Evolutionary conservation across 257 asterid species (phyloP).

Genomic region (Anisodus acutangulus): DNA sequence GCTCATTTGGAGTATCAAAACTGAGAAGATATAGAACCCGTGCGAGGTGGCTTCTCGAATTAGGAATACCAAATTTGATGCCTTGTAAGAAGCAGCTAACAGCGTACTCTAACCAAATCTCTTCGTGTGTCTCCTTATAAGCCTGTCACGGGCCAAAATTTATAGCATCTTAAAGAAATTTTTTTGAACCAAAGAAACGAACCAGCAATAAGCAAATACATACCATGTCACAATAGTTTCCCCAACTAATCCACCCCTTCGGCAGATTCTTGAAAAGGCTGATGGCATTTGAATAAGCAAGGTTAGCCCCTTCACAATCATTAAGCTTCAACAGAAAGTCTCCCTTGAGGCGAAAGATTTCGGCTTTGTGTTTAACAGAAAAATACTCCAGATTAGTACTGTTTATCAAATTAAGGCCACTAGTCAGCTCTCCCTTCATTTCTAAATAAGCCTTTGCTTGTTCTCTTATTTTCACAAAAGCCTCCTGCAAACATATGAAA

Average conservation of each 20-base stretch:
- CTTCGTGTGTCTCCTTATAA: conserved; percentile 88
- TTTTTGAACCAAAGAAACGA: background rate
- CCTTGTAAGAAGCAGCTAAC: conserved; percentile 99
- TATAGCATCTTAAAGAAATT: conserved; percentile 28
- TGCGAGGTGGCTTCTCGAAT: conserved; percentile 96
- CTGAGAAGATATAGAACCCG: conserved; percentile 96
- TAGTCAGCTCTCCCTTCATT: conserved; percentile 97
- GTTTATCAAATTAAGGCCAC: conserved; percentile 91
- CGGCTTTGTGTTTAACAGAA: conserved; percentile 94
- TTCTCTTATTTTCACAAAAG: conserved; percentile 94
- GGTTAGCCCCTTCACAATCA: conserved; percentile 97
- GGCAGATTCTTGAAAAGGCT: conserved; percentile 93
- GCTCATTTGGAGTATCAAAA: conserved; percentile 91
- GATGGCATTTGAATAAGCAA: conserved; percentile 88
- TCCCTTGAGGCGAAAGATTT: conserved; percentile 92
- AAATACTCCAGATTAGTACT: conserved; percentile 96
- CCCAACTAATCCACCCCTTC: conserved; percentile 99
- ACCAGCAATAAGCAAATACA: conserved; percentile 34
- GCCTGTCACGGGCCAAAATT: conserved; percentile 60
- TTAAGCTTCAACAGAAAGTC: conserved; percentile 90
- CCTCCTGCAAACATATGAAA: conserved; percentile 70
- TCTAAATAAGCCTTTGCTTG: conserved; percentile 98
- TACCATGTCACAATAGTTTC: conserved; percentile 97
- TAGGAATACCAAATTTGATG: conserved; percentile 88
- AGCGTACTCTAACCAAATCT: conserved; percentile 92